A percentile compares a stretch with the other conserved stretches of the same genome.
phyloP scores from a whole-genome alignment of 2,329 filamentous ascomycete genomes.

The Penicillium sp. region DNA sequence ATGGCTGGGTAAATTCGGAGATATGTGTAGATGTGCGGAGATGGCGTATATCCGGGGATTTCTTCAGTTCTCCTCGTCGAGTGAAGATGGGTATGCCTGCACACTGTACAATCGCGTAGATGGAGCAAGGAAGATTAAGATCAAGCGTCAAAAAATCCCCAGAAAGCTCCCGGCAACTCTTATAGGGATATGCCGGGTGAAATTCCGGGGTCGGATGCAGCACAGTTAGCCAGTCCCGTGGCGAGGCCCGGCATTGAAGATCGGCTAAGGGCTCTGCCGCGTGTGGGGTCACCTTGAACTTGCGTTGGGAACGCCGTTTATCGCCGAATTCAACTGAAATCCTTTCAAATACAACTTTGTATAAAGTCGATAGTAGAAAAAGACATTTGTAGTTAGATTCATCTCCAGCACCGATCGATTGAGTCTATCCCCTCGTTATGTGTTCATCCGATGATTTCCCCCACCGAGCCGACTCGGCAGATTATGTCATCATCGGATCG shows the following conservation, averaged over 20 bases:
- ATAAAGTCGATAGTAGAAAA: too few relatives aligned
- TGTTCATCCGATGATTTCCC: neutral
- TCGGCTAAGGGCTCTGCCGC: conserved; percentile 45
- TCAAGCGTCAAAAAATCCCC: conserved; percentile 10
- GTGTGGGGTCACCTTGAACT: conserved; percentile 24
- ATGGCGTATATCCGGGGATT: neutral
- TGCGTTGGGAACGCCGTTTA: neutral
- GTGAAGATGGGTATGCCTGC: neutral
- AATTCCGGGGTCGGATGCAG: conserved; percentile 37
- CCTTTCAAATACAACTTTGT: too few relatives aligned
- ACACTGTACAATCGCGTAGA: conserved; percentile 3
- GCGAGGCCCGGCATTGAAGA: conserved; percentile 35
- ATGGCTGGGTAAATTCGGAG: conserved; percentile 8
- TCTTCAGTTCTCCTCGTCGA: neutral
- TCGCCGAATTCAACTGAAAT: neutral
- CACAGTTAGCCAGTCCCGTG: conserved; percentile 24
- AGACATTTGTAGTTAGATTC: too few relatives aligned
- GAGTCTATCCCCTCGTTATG: too few relatives aligned
- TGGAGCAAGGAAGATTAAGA: conserved; percentile 10
- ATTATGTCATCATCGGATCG: conserved; percentile 33
- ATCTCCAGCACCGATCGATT: too few relatives aligned
- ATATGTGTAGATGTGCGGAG: conserved; percentile 11
- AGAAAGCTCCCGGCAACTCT: conserved; percentile 21
- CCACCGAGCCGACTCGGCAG: conserved; percentile 19
- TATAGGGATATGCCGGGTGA: conserved; percentile 47